Percentiles rank a stretch among this genome's conserved stretches.
phyloP scores from a whole-genome alignment of 768 basidiomycete species.

The Kondoa subrosea region DNA sequence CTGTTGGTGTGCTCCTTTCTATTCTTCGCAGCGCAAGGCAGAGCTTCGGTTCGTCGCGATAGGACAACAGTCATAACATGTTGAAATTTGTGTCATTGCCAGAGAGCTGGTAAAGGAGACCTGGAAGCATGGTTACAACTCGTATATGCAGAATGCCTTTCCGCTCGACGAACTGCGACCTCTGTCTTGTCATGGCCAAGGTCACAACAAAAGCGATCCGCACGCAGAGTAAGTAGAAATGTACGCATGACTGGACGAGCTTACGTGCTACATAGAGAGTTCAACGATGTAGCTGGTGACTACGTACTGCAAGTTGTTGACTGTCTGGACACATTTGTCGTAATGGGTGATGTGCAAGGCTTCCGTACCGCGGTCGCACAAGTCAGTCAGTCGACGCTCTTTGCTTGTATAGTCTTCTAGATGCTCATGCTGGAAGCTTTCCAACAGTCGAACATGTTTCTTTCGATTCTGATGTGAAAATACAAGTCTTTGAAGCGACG shows the following conservation, averaged over 20 bases:
- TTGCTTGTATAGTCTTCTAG: too few species aligned
- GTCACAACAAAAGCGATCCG: constrained; percentile 34
- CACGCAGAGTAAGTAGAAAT: constrained; percentile 9
- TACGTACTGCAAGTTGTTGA: constrained; percentile 38
- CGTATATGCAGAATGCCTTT: constrained; percentile 23
- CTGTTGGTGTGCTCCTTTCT: constrained; percentile 15
- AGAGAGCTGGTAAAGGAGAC: constrained; percentile 14
- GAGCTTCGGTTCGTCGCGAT: not conserved
- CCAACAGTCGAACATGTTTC: constrained; percentile 69
- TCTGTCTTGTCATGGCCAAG: constrained; percentile 65
- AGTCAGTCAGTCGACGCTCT: too few species aligned
- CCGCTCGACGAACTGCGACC: constrained; percentile 53
- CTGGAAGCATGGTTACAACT: constrained; percentile 18
- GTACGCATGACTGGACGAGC: not conserved
- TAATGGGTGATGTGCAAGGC: constrained; percentile 58
- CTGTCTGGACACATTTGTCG: constrained; percentile 65
- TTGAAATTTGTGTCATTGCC: not conserved
- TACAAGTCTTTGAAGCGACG: constrained; percentile 96
- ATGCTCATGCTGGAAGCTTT: too few species aligned
- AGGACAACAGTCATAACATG: not conserved
- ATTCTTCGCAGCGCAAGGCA: constrained; percentile 14
- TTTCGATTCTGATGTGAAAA: constrained; percentile 83
- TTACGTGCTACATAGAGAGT: constrained; percentile 21
- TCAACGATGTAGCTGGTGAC: constrained; percentile 89
- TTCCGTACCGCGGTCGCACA: too few species aligned